Base-by-base conservation (phyloP, 495 filamentous ascomycete genomes). In the Aspergillus avenaceus region DNA sequence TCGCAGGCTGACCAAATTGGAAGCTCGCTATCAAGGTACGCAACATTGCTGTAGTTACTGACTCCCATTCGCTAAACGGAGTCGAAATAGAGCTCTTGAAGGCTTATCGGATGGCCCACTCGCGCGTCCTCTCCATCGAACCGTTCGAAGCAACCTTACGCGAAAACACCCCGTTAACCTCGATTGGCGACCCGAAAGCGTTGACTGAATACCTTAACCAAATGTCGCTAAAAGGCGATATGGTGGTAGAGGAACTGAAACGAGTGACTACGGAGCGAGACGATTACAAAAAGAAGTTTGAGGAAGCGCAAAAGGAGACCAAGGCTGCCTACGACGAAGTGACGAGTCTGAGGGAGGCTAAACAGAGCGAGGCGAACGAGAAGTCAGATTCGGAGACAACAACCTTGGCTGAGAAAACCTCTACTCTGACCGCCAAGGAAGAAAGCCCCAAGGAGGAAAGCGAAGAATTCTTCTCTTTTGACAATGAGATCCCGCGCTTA, bases 181-280 rank as follows among this genome's bases (percentile, higher is more conserved):
- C 88, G 3, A 96, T 97, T 49, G 79, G 74, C 45, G 95, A 98
- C 50, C 88, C 91, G 0, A 81, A 82, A 53, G 85, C 90, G 1
- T 70, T 98, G 25, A 83, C 92, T 3, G 93, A 97, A 68, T 98
- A 97, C 62, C 77, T 98, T n/a, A 93, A 85, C 54, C 90, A 95
- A 65, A 70, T 96, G 31, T 88, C 85, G 45, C 68, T 90, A 22
- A 91, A 91, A 54, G 83, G 84, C 8, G 90, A 96, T 54, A 89
- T 98, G 84, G 82, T 93, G 2, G 79, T 90, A 77, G 87, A 95
- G 14, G 93, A 98, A 64, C 73, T 96, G n/a, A 96, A 90, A 70
- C 80, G 90, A 0, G 83, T 96, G 0, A 84, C 90, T 0, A 78
- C 74, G 21, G 95, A 97, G 55, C 82, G 85, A 26, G 91, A 97